Conservation (phyloP, 768 basidiomycete species). For the Macrolepiota fuliginosa region DNA sequence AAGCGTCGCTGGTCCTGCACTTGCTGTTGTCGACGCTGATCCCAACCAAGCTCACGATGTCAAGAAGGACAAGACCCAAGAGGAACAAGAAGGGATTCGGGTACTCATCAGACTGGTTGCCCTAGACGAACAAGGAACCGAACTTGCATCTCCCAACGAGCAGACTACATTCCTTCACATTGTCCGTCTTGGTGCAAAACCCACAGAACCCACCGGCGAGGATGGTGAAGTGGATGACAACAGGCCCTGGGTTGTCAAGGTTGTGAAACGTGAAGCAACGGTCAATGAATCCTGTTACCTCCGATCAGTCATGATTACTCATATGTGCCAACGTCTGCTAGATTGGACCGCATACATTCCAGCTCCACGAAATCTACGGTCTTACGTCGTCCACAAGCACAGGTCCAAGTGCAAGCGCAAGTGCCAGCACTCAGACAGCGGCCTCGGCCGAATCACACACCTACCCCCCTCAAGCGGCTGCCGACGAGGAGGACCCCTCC, state of each 20-base stretch:
- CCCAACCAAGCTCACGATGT: constrained; percentile 33
- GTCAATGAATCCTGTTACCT: constrained; percentile 27
- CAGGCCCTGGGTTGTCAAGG: constrained; percentile 88
- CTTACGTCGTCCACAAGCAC: constrained; percentile 55
- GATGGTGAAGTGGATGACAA: constrained; percentile 50
- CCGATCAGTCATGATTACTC: constrained; percentile 14
- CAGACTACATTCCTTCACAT: constrained; percentile 89
- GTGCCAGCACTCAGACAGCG: constrained; percentile 30
- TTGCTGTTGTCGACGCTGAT: constrained; percentile 76
- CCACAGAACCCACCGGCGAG: constrained; percentile 30
- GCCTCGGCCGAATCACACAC: constrained; percentile 30
- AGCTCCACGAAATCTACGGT: constrained; percentile 93
- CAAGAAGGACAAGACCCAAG: constrained; percentile 42
- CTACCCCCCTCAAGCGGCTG: constrained; percentile 38
- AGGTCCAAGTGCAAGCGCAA: background rate
- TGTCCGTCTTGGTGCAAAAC: constrained; percentile 58
- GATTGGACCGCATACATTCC: constrained; percentile 94
- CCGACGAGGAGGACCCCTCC: constrained; percentile 64
- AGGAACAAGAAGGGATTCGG: constrained; percentile 66
- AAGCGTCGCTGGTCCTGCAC: constrained; percentile 70
- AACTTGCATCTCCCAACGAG: constrained; percentile 71
- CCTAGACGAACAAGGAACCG: constrained; percentile 70
- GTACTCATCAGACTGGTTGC: constrained; percentile 81
- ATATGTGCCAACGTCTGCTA: constrained; percentile 23
- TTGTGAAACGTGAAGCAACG: constrained; percentile 88